These are phyloP conservation scores for Platanus orientalis DNA, from an alignment of 164 flowering plant genomes.

Conservation along the genomic window DNA sequence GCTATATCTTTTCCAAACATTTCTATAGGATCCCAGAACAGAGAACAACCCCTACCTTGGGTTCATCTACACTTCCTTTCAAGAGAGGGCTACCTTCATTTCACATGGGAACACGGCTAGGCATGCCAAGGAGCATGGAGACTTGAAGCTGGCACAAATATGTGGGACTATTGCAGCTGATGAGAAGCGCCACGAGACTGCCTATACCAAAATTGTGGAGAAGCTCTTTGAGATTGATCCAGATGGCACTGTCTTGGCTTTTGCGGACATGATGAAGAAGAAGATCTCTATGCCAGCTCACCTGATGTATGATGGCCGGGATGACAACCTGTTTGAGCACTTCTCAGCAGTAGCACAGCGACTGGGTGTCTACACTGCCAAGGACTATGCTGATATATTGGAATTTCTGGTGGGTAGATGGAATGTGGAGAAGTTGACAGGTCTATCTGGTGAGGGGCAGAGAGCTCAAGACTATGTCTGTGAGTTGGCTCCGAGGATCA, in stretches of 20 bases:
- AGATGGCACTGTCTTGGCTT: slow-evolving; percentile 32
- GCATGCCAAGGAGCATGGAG: slow-evolving; percentile 37
- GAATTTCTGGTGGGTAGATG: no score
- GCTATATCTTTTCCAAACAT: not conserved
- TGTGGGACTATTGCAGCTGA: no score
- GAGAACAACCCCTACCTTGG: slow-evolving; percentile 40
- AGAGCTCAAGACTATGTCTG: slow-evolving; percentile 51
- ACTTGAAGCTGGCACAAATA: slow-evolving; percentile 33
- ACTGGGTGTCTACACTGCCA: no score
- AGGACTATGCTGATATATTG: no score
- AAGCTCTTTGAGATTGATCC: slow-evolving; percentile 43
- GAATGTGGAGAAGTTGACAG: slow-evolving; percentile 38
- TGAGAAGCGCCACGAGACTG: slow-evolving; percentile 45
- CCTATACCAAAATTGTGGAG: no score
- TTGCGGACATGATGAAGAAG: no score
- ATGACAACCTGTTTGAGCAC: no score
- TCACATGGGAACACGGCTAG: slow-evolving; percentile 27
- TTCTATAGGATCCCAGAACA: slow-evolving; percentile 25
- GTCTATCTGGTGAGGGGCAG: slow-evolving; percentile 40
- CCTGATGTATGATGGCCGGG: no score
- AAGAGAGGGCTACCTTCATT: no score
- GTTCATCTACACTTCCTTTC: slow-evolving; percentile 41
- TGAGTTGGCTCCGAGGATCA: slow-evolving; percentile 37
- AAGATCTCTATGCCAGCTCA: no score
- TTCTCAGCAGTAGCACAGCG: no score